Conservation (phyloP, 2,329 filamentous ascomycete genomes). For the Diaporthe velutina region DNA sequence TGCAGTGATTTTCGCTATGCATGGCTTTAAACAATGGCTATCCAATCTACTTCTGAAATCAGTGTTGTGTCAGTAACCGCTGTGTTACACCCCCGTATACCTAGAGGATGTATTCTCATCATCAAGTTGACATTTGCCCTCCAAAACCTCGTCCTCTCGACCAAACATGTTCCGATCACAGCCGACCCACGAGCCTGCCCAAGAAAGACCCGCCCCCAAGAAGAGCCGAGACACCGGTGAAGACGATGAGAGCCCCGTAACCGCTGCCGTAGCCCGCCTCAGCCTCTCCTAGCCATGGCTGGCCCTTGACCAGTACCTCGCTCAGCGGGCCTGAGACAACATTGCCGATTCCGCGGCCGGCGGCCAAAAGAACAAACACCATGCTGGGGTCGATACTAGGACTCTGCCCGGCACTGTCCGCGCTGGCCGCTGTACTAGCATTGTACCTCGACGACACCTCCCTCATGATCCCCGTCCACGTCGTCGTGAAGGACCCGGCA, state of each 20-base stretch:
- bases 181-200: conserved; percentile 53
- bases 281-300: conserved; percentile 56
- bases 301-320: conserved; percentile 60
- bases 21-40: too few species aligned
- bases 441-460: conserved; percentile 49
- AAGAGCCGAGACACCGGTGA: conserved; percentile 65
- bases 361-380: conserved; percentile 68
- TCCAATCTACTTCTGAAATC: too few species aligned
- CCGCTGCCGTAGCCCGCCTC: conserved; percentile 61
- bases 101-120: not conserved
- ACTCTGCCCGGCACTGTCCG: conserved; percentile 35
- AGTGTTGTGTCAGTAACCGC: too few species aligned
- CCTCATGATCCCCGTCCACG: conserved; percentile 70
- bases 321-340: conserved; percentile 68
- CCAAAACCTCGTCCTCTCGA: not conserved
- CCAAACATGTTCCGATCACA: conserved; percentile 38
- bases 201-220: conserved; percentile 60
- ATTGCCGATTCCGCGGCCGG: conserved; percentile 72
- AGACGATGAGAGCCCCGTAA: conserved; percentile 67
- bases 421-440: conserved; percentile 38
- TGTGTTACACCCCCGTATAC: too few species aligned
- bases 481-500: conserved; percentile 72
- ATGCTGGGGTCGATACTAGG: conserved; percentile 59
- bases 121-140: not conserved
- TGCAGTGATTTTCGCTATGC: too few species aligned